Base-by-base conservation (phyloP, 805 yeast species). In the Cephaloascus albidus region DNA sequence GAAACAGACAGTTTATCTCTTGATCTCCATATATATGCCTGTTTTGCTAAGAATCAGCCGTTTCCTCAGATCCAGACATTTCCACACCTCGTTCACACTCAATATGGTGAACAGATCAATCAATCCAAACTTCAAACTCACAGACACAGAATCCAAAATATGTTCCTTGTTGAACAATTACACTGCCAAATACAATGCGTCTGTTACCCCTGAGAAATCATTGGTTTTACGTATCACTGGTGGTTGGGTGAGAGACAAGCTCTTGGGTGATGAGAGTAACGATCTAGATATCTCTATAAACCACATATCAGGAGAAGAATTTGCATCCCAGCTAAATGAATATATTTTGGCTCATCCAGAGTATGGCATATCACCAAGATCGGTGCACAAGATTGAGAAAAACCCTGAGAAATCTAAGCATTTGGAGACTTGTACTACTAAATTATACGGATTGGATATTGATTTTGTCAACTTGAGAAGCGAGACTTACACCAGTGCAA, bases 241-340 rank as follows among this genome's bases (percentile, higher is more conserved):
- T 28, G 98, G 98, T 0, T 90, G 98, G 98, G 98, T 93, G 2
- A 72, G 98, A 49, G 98, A 93, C 58, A 93, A 93, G 60, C 64
- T 93, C 20, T 64, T 93, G 23, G 95, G 95, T 0, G 70, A 72
- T 36, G 77, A 76, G 18, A 80, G 90, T 33, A 79, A 90, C 53
- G 99, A 93, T 57, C 67, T 93, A 23, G 99, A 93, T 51, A 85
- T 93, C 36, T 97, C 97, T 4, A 77, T 93, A 36, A 88, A 93
- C 57, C 69, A 69, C 40, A 61, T 86, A 52, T 76, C 95, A 0
- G 99, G 99, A 1, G 88, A 84, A 51, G 78, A 78, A 27, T 90
- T 93, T 61, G 96, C 95, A 1, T 65, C 66, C 26, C 73, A 72
- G 12, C 61, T 93, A 44, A 72, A 74, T 43, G 63, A 66, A 18